These are phyloP conservation scores for Alloascoidea hylecoeti DNA, from an alignment of 805 yeast species.

Conservation along the genomic window DNA sequence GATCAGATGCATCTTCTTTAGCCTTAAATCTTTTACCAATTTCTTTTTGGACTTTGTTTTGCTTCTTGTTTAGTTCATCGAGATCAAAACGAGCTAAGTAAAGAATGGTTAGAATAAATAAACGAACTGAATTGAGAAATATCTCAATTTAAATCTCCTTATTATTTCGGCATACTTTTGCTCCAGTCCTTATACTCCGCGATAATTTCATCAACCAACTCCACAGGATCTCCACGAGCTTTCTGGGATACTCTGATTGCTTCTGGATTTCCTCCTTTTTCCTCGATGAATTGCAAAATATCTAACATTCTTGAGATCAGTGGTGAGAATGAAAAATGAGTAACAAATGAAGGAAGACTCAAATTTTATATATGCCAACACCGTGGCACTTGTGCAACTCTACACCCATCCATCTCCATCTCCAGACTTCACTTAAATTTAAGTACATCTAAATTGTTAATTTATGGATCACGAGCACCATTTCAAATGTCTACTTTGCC, in stretches of 20 bases:
- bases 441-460: no score
- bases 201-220: slow-evolving; percentile 90
- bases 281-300: slow-evolving; percentile 81
- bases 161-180: slow-evolving; percentile 23
- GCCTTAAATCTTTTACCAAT: slow-evolving; percentile 87
- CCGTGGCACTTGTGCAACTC: no score
- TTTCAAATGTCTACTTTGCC: no score
- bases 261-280: slow-evolving; percentile 95
- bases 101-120: not conserved
- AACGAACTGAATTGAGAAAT: not conserved
- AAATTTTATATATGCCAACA: no score
- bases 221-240: slow-evolving; percentile 92
- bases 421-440: no score
- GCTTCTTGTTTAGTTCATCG: slow-evolving; percentile 79
- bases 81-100: slow-evolving; percentile 59
- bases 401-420: no score
- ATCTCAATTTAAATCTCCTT: slow-evolving; percentile 7
- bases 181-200: slow-evolving; percentile 89
- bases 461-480: no score
- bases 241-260: slow-evolving; percentile 74
- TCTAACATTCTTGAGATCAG: no score
- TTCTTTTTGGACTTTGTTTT: slow-evolving; percentile 83
- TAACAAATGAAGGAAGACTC: no score
- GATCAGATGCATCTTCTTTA: slow-evolving; percentile 85
- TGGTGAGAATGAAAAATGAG: no score